Conservation (phyloP, 1,284 basidiomycete species). For the Moniliophthora roreri region DNA sequence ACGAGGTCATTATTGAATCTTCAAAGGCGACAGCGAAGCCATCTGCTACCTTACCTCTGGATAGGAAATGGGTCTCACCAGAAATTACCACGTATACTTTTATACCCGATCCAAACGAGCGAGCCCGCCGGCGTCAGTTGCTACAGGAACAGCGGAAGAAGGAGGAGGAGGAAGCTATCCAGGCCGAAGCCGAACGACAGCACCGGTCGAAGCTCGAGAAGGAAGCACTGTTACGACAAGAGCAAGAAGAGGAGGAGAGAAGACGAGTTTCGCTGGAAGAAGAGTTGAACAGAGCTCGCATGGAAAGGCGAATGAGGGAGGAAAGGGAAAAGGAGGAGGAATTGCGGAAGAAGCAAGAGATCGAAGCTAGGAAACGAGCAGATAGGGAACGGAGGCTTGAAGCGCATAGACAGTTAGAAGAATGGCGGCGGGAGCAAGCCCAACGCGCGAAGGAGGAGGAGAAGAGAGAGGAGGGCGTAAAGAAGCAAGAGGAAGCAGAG, state of each 20-base stretch:
- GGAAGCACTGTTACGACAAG: slow-evolving; percentile 41
- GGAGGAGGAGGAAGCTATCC: slow-evolving; percentile 48
- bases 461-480: slow-evolving; percentile 43
- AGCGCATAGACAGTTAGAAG: slow-evolving; percentile 53
- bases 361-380: slow-evolving; percentile 46
- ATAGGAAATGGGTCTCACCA: slow-evolving; percentile 37
- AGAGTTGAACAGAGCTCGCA: slow-evolving; percentile 48
- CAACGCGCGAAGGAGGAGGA: slow-evolving; percentile 44
- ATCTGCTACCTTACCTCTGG: slow-evolving; percentile 13
- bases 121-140: slow-evolving; percentile 39
- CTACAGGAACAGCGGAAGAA: slow-evolving; percentile 38
- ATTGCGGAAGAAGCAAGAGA: slow-evolving; percentile 41
- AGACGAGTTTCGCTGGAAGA: slow-evolving; percentile 46
- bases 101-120: slow-evolving; percentile 43
- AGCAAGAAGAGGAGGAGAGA: slow-evolving; percentile 49
- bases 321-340: slow-evolving; percentile 51
- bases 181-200: slow-evolving; percentile 53
- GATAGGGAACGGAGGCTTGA: slow-evolving; percentile 53
- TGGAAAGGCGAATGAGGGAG: slow-evolving; percentile 46
- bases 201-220: slow-evolving; percentile 45
- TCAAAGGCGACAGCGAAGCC: slow-evolving; percentile 7
- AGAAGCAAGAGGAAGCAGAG: slow-evolving; percentile 41
- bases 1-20: slow-evolving; percentile 24
- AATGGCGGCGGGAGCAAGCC: slow-evolving; percentile 55
- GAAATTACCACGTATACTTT: slow-evolving; percentile 18